A percentile compares a stretch with the other conserved stretches of the same genome.
These are phyloP conservation scores for Arxiozyma slooffiae DNA, from an alignment of 1,139 yeast genomes.

Conservation along the genomic window DNA sequence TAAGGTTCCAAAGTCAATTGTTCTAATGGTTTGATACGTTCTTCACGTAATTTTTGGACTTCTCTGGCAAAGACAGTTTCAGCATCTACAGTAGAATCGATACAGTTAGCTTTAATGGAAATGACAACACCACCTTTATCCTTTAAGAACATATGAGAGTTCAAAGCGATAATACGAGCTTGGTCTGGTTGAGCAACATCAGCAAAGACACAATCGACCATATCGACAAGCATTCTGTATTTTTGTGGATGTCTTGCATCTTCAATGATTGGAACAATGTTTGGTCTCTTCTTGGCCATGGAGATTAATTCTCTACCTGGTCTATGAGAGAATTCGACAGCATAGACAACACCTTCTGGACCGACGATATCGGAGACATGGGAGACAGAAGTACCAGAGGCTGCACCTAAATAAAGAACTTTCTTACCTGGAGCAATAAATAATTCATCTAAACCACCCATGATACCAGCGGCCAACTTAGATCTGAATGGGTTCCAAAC, in stretches of 20 bases:
- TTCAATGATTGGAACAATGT: slow-evolving; percentile 95
- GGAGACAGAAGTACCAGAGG: slow-evolving; percentile 97
- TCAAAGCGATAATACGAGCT: slow-evolving; percentile 98
- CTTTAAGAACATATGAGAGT: slow-evolving; percentile 94
- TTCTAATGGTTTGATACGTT: slow-evolving; percentile 95
- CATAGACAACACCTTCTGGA: slow-evolving; percentile 97
- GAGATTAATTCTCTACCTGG: slow-evolving; percentile 98
- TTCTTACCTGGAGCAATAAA: slow-evolving; percentile 97
- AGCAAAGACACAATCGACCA: slow-evolving; percentile 98
- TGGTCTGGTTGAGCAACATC: slow-evolving; percentile 99
- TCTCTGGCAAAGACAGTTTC: slow-evolving; percentile 99
- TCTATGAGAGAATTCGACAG: slow-evolving; percentile 98
- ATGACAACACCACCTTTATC: slow-evolving; percentile 98
- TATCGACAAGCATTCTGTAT: slow-evolving; percentile 96
- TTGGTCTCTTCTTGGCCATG: slow-evolving; percentile 99
- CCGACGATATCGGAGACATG: slow-evolving; percentile 98
- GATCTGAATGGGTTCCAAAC: slow-evolving; percentile 99
- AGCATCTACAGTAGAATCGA: slow-evolving; percentile 97
- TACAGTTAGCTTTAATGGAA: slow-evolving; percentile 98
- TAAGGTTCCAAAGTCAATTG: slow-evolving; percentile 98
- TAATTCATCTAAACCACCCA: slow-evolving; percentile 98
- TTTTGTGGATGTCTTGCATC: slow-evolving; percentile 99
- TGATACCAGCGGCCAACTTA: slow-evolving; percentile 98
- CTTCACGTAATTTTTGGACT: slow-evolving; percentile 97
- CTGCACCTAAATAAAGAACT: slow-evolving; percentile 97